Percentiles rank a stretch among this genome's conserved stretches.
Evolutionary conservation across 257 asterid species (phyloP).

Genomic region (Forsythia viridissima): DNA sequence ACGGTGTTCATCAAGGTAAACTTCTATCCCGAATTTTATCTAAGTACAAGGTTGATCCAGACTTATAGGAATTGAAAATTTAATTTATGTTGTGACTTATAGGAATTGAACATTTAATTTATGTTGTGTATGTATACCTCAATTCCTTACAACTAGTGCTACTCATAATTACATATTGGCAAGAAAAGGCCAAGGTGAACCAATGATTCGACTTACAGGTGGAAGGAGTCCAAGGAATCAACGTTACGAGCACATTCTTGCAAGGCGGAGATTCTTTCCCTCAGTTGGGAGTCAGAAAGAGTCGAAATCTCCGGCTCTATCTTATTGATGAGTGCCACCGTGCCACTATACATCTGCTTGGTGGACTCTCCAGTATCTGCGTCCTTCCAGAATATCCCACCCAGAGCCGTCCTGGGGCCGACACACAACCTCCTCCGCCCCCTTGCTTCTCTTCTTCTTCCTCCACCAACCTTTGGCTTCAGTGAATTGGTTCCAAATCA

Average conservation of each 20-base stretch:
- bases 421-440: conserved; percentile 18
- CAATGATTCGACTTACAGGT: conserved; percentile 57
- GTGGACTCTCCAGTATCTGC: conserved; percentile 84
- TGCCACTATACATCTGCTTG: conserved; percentile 57
- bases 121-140: no score
- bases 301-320: conserved; percentile 74
- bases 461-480: conserved; percentile 14
- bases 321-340: conserved; percentile 58
- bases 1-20: no score
- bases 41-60: no score
- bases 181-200: neutral
- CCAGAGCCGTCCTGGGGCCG: conserved; percentile 57
- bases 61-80: no score
- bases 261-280: conserved; percentile 68
- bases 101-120: no score
- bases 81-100: no score
- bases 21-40: no score
- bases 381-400: conserved; percentile 74
- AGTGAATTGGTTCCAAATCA: conserved; percentile 17
- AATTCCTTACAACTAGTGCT: no score
- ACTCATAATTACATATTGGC: neutral
- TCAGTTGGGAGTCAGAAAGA: conserved; percentile 73
- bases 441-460: conserved; percentile 24
- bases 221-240: conserved; percentile 79
- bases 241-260: conserved; percentile 67